phyloP scores from a whole-genome alignment of 1,284 basidiomycete genomes.

The Stygiomarasmius scandens region DNA sequence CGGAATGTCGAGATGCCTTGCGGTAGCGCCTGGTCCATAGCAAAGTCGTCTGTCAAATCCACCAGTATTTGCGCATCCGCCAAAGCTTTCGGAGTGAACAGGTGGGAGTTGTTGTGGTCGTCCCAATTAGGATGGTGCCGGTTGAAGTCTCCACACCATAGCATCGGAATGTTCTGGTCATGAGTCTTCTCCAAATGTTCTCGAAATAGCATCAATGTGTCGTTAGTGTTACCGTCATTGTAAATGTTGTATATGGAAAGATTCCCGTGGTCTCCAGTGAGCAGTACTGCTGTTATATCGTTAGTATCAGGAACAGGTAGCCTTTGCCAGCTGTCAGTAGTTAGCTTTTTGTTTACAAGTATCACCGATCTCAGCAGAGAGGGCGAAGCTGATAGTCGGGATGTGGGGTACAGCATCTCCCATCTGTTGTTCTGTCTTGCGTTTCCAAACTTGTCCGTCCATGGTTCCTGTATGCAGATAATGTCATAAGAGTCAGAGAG shows the following conservation, averaged over 20 bases:
- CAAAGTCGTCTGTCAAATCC: slow-evolving; percentile 17
- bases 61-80: slow-evolving; percentile 20
- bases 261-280: slow-evolving; percentile 11
- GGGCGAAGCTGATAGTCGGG: neutral
- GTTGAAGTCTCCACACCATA: slow-evolving; percentile 54
- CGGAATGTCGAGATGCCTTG: slow-evolving; percentile 30
- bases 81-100: slow-evolving; percentile 28
- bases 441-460: slow-evolving; percentile 21
- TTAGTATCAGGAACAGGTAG: slow-evolving; percentile 19
- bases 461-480: slow-evolving; percentile 31
- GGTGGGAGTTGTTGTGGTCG: slow-evolving; percentile 34
- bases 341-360: slow-evolving; percentile 25
- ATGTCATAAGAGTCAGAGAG: slow-evolving; percentile 22
- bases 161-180: too few relatives aligned
- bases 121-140: slow-evolving; percentile 53
- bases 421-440: slow-evolving; percentile 17
- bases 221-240: slow-evolving; percentile 27
- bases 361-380: slow-evolving; percentile 23
- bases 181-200: too few relatives aligned
- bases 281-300: slow-evolving; percentile 28
- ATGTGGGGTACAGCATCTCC: slow-evolving; percentile 19
- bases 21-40: slow-evolving; percentile 31
- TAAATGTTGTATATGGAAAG: slow-evolving; percentile 32
- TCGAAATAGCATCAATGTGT: too few relatives aligned
- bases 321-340: slow-evolving; percentile 26